Evolutionary conservation across 1,284 basidiomycete genomes (phyloP).

Genomic region (Cutaneotrichosporon sp.): DNA sequence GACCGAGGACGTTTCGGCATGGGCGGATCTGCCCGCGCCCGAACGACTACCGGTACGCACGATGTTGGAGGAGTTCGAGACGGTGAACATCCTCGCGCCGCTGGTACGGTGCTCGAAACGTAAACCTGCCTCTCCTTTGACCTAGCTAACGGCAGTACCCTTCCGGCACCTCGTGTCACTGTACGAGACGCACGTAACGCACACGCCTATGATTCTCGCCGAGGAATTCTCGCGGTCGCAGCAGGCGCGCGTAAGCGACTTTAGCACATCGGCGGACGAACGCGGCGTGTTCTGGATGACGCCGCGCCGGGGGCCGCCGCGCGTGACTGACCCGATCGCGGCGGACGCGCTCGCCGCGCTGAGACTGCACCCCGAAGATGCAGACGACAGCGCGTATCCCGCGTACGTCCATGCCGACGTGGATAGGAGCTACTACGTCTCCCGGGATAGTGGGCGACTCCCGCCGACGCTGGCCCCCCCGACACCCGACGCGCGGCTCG

Average conservation of each 20-base stretch:
- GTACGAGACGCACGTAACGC: conserved; percentile 57
- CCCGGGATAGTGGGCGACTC: conserved; percentile 27
- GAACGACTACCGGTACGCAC: conserved; percentile 47
- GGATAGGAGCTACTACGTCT: conserved; percentile 21
- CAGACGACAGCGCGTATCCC: not conserved
- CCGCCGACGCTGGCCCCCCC: conserved; percentile 29
- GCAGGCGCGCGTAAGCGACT: conserved; percentile 54
- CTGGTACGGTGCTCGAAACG: conserved; percentile 58
- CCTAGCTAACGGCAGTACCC: conserved; percentile 43
- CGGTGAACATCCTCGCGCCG: conserved; percentile 53
- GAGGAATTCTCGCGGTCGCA: conserved; percentile 56
- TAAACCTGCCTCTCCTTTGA: conserved; percentile 8
- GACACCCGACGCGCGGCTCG: conserved; percentile 31
- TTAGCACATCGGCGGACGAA: conserved; percentile 52
- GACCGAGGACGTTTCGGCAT: conserved; percentile 3
- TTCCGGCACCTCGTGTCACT: conserved; percentile 56
- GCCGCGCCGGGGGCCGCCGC: conserved; percentile 8
- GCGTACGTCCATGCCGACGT: not conserved
- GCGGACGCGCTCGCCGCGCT: conserved; percentile 1
- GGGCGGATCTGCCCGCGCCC: conserved; percentile 32
- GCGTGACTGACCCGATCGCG: not conserved
- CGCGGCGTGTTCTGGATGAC: conserved; percentile 53
- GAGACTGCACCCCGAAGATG: not conserved
- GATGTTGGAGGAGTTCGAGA: conserved; percentile 49
- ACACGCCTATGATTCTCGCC: conserved; percentile 59